Conservation (phyloP, 2,329 filamentous ascomycete species). For the Epichloe uncinata region DNA sequence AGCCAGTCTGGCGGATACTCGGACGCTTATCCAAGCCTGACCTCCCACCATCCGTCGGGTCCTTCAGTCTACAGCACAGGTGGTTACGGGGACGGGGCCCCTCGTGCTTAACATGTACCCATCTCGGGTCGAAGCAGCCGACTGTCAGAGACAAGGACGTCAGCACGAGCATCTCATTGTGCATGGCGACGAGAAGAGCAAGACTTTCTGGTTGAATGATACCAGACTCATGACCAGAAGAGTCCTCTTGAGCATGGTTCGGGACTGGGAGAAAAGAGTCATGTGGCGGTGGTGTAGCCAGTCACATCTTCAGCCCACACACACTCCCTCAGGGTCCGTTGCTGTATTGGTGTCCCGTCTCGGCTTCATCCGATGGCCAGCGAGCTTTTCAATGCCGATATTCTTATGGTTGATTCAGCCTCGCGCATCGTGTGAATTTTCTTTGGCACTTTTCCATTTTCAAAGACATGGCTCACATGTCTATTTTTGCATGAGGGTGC, state of each 20-base stretch:
- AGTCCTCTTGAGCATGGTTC: not conserved
- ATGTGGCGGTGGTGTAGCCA: too few species aligned
- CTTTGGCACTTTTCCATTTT: not conserved
- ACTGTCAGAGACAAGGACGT: too few species aligned
- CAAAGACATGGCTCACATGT: not conserved
- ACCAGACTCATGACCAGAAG: too few species aligned
- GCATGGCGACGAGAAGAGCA: too few species aligned
- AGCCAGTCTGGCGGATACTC: conserved; percentile 24
- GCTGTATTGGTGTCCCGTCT: too few species aligned
- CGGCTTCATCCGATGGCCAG: too few species aligned
- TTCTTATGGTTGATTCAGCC: not conserved
- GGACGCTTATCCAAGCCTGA: conserved; percentile 26
- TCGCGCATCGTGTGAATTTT: not conserved
- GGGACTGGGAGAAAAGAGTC: not conserved
- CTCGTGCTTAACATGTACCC: conserved; percentile 22
- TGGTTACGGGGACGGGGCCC: conserved; percentile 28
- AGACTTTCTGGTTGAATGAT: too few species aligned
- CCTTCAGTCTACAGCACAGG: conserved; percentile 28
- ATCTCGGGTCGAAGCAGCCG: too few species aligned
- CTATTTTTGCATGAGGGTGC: not conserved
- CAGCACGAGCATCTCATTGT: too few species aligned
- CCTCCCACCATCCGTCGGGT: conserved; percentile 21
- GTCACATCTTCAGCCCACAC: too few species aligned
- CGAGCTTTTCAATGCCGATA: not conserved
- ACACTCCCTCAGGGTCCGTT: too few species aligned